Percentiles rank a stretch among this genome's conserved stretches.
Conservation (phyloP, 2,329 filamentous ascomycete species). For the Scedosporium dehoogii region DNA sequence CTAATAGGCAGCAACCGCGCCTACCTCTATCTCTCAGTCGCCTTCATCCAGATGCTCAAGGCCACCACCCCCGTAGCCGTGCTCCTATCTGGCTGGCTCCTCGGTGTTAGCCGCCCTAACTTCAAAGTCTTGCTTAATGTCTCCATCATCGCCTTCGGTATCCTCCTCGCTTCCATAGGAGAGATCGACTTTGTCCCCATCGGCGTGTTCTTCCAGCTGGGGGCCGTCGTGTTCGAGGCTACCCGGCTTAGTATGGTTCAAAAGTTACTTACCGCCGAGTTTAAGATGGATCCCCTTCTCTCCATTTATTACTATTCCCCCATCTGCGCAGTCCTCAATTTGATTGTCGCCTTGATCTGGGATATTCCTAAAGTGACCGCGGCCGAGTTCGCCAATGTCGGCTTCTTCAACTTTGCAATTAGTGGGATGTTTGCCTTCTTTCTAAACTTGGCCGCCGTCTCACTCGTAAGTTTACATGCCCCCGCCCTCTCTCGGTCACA, state of each 20-base stretch:
- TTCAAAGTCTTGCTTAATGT: slow-evolving; percentile 86
- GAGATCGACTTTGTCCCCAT: slow-evolving; percentile 87
- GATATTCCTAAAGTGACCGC: slow-evolving; percentile 62
- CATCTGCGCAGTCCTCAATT: slow-evolving; percentile 75
- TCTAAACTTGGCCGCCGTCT: slow-evolving; percentile 77
- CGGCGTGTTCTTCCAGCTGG: slow-evolving; percentile 71
- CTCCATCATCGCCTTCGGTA: slow-evolving; percentile 86
- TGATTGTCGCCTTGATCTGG: slow-evolving; percentile 60
- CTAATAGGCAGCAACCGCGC: slow-evolving; percentile 95
- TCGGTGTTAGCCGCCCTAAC: slow-evolving; percentile 77
- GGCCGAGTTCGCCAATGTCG: slow-evolving; percentile 63
- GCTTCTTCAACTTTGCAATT: slow-evolving; percentile 59
- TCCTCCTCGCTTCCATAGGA: slow-evolving; percentile 86
- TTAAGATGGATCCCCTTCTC: slow-evolving; percentile 86
- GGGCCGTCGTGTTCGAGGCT: slow-evolving; percentile 72
- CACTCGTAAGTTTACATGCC: slow-evolving; percentile 52
- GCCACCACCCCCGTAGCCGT: slow-evolving; percentile 93
- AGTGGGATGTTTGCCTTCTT: slow-evolving; percentile 73
- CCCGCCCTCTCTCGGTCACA: neutral
- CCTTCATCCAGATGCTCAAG: slow-evolving; percentile 99
- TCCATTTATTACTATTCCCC: slow-evolving; percentile 87
- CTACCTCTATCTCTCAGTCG: slow-evolving; percentile 89
- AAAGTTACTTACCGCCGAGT: slow-evolving; percentile 70
- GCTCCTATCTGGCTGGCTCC: slow-evolving; percentile 76
- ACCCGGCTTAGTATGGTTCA: slow-evolving; percentile 78